phyloP scores from a whole-genome alignment of 495 filamentous ascomycete species.

The Neurospora sp. region DNA sequence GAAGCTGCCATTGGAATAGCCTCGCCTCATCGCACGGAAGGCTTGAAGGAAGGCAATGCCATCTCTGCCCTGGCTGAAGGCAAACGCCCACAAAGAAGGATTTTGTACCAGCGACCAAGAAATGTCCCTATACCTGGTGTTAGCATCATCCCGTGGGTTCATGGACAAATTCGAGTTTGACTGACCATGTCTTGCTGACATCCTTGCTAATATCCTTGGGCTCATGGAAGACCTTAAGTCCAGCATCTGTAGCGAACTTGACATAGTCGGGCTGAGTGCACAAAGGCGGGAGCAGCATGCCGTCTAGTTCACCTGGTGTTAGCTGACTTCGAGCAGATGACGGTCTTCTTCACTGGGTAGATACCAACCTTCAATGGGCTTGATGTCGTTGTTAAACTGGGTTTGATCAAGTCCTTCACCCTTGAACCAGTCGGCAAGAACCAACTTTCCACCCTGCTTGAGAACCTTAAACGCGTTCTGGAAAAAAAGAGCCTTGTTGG shows the following conservation, averaged over 20 bases:
- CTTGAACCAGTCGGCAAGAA: constrained; percentile 49
- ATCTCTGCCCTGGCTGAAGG: constrained; percentile 45
- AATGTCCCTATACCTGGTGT: constrained; percentile 35
- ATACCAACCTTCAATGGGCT: constrained; percentile 40
- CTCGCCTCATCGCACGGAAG: constrained; percentile 48
- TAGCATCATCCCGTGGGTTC: not conserved
- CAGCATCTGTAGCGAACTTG: constrained; percentile 32
- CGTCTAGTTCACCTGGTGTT: constrained; percentile 26
- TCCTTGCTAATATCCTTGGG: constrained; percentile 47
- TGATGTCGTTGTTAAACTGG: constrained; percentile 40
- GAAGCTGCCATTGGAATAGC: constrained; percentile 47
- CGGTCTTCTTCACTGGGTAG: not conserved
- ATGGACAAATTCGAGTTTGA: constrained; percentile 1
- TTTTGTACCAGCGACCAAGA: constrained; percentile 48
- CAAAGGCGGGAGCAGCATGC: constrained; percentile 46
- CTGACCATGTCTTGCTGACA: constrained; percentile 49
- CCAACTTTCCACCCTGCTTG: constrained; percentile 33
- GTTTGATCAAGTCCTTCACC: constrained; percentile 30
- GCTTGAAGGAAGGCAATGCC: constrained; percentile 49
- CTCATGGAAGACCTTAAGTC: constrained; percentile 27
- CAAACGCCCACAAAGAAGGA: constrained; percentile 47
- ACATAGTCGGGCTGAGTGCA: constrained; percentile 42
- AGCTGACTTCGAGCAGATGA: not conserved
- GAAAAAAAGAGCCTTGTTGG: constrained; percentile 47
- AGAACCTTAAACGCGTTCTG: constrained; percentile 35